Evolutionary conservation across 495 filamentous ascomycete genomes (phyloP).

Genomic region (Penicillium chermesinum): DNA sequence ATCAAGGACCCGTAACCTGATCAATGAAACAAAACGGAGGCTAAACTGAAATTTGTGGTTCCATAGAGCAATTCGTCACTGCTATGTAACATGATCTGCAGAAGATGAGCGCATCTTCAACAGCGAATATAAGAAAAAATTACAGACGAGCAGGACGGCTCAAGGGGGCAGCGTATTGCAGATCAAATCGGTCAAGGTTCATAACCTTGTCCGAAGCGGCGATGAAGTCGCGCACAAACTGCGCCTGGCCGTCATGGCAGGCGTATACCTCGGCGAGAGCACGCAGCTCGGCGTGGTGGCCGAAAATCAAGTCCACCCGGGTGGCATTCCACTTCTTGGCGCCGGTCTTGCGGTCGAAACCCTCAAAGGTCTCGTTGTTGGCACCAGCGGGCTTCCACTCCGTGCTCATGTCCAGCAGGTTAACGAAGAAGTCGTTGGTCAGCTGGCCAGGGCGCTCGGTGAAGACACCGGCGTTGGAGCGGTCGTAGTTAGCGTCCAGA

Average conservation of each 20-base stretch:
- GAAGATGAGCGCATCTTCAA: not conserved
- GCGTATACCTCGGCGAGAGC: conserved; percentile 65
- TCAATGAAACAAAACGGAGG: not conserved
- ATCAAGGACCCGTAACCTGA: too few species aligned
- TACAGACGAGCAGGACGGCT: conserved; percentile 24
- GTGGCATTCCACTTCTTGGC: conserved; percentile 62
- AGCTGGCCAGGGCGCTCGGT: conserved; percentile 59
- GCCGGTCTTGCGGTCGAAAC: conserved; percentile 61
- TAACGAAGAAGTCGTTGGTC: conserved; percentile 72
- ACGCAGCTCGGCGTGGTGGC: conserved; percentile 64
- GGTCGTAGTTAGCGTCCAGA: conserved; percentile 62
- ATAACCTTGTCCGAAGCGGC: conserved; percentile 66
- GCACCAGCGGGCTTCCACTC: conserved; percentile 51
- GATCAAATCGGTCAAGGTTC: conserved; percentile 64
- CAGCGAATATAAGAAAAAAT: conserved; percentile 4
- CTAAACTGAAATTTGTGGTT: not conserved
- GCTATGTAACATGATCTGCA: not conserved
- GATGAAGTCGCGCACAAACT: conserved; percentile 66
- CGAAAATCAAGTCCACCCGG: conserved; percentile 64
- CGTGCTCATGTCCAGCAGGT: conserved; percentile 62
- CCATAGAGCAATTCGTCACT: not conserved
- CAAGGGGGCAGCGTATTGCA: conserved; percentile 20
- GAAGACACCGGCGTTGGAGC: conserved; percentile 56
- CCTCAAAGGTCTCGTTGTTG: conserved; percentile 53
- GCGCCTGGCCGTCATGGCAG: conserved; percentile 46